phyloP scores from a whole-genome alignment of 2,329 filamentous ascomycete genomes.

The Exophiala spinifera region DNA sequence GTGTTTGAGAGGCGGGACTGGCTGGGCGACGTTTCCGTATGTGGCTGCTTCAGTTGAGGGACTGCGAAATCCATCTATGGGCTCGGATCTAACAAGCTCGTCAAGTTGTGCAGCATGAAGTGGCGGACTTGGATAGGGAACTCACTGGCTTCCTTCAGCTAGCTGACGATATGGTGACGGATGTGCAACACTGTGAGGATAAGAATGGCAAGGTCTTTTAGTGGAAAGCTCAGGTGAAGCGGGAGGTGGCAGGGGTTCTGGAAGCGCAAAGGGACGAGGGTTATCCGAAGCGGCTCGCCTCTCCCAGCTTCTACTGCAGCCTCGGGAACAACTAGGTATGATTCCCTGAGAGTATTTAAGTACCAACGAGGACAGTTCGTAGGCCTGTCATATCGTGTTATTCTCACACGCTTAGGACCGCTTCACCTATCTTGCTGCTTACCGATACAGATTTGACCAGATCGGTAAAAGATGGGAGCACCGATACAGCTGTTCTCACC shows the following conservation, averaged over 20 bases:
- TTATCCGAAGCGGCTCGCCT: slow-evolving; percentile 48
- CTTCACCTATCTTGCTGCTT: slow-evolving; percentile 22
- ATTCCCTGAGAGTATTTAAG: slow-evolving; percentile 31
- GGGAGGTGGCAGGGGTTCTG: slow-evolving; percentile 80
- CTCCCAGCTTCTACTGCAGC: slow-evolving; percentile 33
- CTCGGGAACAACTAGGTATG: slow-evolving; percentile 25
- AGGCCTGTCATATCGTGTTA: slow-evolving; percentile 40
- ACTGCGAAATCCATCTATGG: slow-evolving; percentile 17
- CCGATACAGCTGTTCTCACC: slow-evolving; percentile 62
- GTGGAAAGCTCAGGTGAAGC: slow-evolving; percentile 52
- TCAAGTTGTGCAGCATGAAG: slow-evolving; percentile 13
- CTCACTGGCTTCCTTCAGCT: slow-evolving; percentile 31
- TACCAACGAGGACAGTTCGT: slow-evolving; percentile 28
- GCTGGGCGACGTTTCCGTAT: slow-evolving; percentile 54
- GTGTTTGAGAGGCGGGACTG: slow-evolving; percentile 61
- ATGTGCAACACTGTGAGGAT: slow-evolving; percentile 28
- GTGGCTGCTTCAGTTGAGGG: slow-evolving; percentile 32
- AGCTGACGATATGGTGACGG: slow-evolving; percentile 24
- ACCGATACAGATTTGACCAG: slow-evolving; percentile 75
- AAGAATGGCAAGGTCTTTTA: slow-evolving; percentile 24
- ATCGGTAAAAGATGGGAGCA: slow-evolving; percentile 89
- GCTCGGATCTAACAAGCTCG: slow-evolving; percentile 3
- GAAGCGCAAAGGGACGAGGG: slow-evolving; percentile 63
- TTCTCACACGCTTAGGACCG: background rate
- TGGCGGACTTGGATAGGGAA: slow-evolving; percentile 8